Evolutionary conservation across 2,329 filamentous ascomycete genomes (phyloP).

Genomic region (Hysterium pulicare): DNA sequence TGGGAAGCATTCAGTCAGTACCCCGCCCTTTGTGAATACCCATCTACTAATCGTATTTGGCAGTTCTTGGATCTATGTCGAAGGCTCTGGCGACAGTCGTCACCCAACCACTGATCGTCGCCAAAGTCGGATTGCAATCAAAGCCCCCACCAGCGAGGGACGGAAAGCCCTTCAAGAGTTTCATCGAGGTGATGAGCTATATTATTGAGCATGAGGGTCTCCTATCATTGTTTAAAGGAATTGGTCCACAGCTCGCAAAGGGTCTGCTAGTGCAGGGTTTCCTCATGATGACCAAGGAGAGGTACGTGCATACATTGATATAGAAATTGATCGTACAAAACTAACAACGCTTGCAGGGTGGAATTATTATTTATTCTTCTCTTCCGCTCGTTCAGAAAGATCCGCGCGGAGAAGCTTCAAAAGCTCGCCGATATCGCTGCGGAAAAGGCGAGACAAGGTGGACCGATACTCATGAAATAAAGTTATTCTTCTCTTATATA

Average conservation of each 20-base stretch:
- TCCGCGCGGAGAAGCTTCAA: slow-evolving; percentile 67
- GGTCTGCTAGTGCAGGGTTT: slow-evolving; percentile 91
- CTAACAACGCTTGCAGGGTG: slow-evolving; percentile 55
- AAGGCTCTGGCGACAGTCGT: slow-evolving; percentile 87
- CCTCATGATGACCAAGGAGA: slow-evolving; percentile 98
- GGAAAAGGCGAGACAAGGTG: slow-evolving; percentile 44
- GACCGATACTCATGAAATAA: slow-evolving; percentile 32
- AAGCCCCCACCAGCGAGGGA: slow-evolving; percentile 79
- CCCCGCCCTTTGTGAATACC: slow-evolving; percentile 2
- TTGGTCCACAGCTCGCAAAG: slow-evolving; percentile 89
- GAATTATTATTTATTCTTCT: slow-evolving; percentile 85
- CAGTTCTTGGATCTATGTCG: slow-evolving; percentile 87
- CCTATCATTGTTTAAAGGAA: slow-evolving; percentile 90
- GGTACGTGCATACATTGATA: too few species aligned
- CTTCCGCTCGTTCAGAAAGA: slow-evolving; percentile 72
- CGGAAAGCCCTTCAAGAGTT: slow-evolving; percentile 90
- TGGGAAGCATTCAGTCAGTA: slow-evolving; percentile 88
- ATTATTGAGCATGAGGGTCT: slow-evolving; percentile 85
- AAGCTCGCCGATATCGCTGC: slow-evolving; percentile 64
- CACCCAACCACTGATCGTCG: slow-evolving; percentile 94
- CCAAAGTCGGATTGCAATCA: slow-evolving; percentile 94
- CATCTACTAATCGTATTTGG: slow-evolving; percentile 9
- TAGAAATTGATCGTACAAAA: too few species aligned
- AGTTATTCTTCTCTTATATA: background rate
- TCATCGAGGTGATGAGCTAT: slow-evolving; percentile 90